These are phyloP conservation scores for Hippophae tibetana DNA, from an alignment of 306 rosid species.

Conservation along the genomic window DNA sequence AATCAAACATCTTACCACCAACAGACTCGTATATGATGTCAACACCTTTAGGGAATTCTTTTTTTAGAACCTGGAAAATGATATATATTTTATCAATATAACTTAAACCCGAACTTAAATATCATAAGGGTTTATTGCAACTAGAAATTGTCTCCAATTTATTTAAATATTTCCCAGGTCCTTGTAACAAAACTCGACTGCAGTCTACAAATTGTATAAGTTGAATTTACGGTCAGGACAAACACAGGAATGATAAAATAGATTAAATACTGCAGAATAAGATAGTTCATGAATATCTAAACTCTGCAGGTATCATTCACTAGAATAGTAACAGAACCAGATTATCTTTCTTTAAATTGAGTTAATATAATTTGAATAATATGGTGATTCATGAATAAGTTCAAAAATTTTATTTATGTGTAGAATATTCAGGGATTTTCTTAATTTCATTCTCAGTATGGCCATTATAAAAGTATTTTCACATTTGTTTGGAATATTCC, in stretches of 20 bases:
- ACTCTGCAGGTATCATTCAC: slow-evolving; percentile 3
- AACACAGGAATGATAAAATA: neutral
- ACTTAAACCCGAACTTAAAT: neutral
- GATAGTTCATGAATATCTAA: neutral
- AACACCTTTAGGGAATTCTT: slow-evolving; percentile 72
- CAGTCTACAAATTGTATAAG: no score
- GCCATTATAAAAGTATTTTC: neutral
- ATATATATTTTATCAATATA: slow-evolving; percentile 4
- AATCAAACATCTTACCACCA: slow-evolving; percentile 81
- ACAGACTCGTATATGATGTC: slow-evolving; percentile 92
- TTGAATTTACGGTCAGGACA: neutral
- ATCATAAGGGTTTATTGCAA: slow-evolving; percentile 5
- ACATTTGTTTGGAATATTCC: neutral
- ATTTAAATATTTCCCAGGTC: neutral
- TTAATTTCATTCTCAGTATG: neutral
- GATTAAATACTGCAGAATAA: neutral
- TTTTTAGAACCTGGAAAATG: slow-evolving; percentile 51
- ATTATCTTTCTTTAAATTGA: neutral
- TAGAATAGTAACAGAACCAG: neutral
- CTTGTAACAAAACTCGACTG: neutral
- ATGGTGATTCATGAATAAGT: neutral
- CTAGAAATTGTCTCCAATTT: neutral
- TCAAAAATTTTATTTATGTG: no score
- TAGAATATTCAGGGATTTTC: no score
- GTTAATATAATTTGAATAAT: neutral